phyloP scores from a whole-genome alignment of 2,329 filamentous ascomycete species.

The Myriosclerotinia scirpicola region DNA sequence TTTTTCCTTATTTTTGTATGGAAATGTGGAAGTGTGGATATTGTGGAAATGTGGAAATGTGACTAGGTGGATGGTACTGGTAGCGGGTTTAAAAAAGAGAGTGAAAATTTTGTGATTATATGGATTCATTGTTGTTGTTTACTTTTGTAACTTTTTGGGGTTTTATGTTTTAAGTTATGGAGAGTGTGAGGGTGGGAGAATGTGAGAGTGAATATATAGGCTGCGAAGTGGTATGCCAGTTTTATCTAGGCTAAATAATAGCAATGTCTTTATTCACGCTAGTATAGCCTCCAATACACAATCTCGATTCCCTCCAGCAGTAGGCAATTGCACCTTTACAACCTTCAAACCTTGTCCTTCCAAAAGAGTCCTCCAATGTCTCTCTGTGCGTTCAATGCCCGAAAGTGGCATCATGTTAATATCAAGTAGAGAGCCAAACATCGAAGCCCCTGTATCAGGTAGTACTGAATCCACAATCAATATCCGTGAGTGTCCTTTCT shows the following conservation, averaged over 20 bases:
- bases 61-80: too few relatives aligned
- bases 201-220: too few relatives aligned
- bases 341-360: slow-evolving; percentile 26
- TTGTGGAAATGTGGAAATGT: too few relatives aligned
- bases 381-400: slow-evolving; percentile 39
- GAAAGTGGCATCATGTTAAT: slow-evolving; percentile 22
- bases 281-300: slow-evolving; percentile 19
- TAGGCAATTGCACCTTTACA: slow-evolving; percentile 28
- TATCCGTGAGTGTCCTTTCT: slow-evolving; percentile 33
- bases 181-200: too few relatives aligned
- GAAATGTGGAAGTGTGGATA: too few relatives aligned
- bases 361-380: slow-evolving; percentile 40
- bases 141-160: too few relatives aligned
- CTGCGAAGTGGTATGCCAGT: too few relatives aligned
- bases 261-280: neutral
- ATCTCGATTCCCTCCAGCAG: slow-evolving; percentile 8
- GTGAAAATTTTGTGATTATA: too few relatives aligned
- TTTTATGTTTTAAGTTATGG: too few relatives aligned
- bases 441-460: slow-evolving; percentile 31
- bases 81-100: too few relatives aligned
- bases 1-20: too few relatives aligned
- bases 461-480: slow-evolving; percentile 32
- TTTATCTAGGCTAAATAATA: neutral
- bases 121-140: too few relatives aligned
- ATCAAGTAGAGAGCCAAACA: slow-evolving; percentile 17